Conservation (phyloP, 371 early-diverging fungal genomes). For the Fennellomyces sp. region DNA sequence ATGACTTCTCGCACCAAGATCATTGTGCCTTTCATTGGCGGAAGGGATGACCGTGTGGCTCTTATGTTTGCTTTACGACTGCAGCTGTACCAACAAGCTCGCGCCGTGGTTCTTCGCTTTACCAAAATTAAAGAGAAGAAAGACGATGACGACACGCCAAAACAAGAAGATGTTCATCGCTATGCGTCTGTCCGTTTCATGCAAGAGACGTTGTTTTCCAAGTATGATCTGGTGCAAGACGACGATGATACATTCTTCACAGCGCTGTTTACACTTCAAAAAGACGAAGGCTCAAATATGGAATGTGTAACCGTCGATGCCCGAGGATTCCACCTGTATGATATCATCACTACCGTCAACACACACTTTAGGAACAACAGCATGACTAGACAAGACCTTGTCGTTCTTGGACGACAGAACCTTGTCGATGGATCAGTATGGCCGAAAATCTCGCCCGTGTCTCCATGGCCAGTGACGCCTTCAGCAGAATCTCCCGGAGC, state of each 20-base stretch:
- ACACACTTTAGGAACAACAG: conserved; percentile 6
- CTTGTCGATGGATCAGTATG: not conserved
- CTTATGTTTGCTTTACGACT: conserved; percentile 35
- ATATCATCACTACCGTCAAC: conserved; percentile 25
- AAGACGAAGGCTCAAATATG: conserved; percentile 2
- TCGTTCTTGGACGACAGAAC: conserved; percentile 18
- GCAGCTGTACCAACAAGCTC: conserved; percentile 15
- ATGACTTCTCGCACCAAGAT: conserved; percentile 21
- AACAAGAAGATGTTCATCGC: not conserved
- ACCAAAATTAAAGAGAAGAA: not conserved
- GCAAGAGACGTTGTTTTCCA: not conserved
- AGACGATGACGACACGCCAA: not conserved
- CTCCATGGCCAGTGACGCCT: conserved; percentile 2
- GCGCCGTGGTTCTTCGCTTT: conserved; percentile 10
- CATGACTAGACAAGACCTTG: conserved; percentile 11
- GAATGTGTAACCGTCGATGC: not conserved
- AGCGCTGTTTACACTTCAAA: conserved; percentile 7
- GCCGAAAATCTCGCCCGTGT: not conserved
- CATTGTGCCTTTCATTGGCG: conserved; percentile 52
- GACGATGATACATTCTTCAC: conserved; percentile 10
- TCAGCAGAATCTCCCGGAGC: not conserved
- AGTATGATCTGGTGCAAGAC: not conserved
- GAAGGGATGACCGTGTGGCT: conserved; percentile 59
- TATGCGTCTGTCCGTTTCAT: conserved; percentile 12
- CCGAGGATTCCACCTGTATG: conserved; percentile 24